Evolutionary conservation across 306 rosid genomes (phyloP).

Genomic region (Delonix regia): DNA sequence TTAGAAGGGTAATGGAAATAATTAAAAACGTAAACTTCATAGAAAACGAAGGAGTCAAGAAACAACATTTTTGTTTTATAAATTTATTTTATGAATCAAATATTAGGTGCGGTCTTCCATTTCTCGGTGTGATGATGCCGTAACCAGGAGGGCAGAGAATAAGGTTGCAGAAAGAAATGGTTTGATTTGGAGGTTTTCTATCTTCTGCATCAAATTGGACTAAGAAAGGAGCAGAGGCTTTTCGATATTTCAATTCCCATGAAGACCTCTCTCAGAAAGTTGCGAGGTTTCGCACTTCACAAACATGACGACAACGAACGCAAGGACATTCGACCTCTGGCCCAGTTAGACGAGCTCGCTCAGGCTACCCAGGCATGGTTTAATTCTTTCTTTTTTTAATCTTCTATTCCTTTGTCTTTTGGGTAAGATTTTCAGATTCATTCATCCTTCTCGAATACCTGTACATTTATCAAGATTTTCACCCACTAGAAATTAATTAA

Average conservation of each 20-base stretch:
- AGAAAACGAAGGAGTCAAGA: constrained; percentile 5
- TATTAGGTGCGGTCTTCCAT: neutral
- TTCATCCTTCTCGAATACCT: neutral
- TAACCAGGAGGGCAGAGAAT: constrained; percentile 24
- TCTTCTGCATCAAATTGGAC: neutral
- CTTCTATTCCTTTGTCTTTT: neutral
- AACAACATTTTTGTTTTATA: neutral
- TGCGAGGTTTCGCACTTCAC: constrained; percentile 62
- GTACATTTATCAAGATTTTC: neutral
- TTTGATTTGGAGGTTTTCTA: neutral
- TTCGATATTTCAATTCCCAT: constrained; percentile 24
- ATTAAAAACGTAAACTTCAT: neutral
- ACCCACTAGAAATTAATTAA: neutral
- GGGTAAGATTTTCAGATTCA: neutral
- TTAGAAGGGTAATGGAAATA: neutral
- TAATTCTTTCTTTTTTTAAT: neutral
- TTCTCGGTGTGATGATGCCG: constrained; percentile 12
- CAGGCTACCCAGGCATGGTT: constrained; percentile 65
- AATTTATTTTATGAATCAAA: neutral
- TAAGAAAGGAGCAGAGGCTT: neutral
- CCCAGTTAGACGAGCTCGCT: constrained; percentile 73
- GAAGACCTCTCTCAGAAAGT: constrained; percentile 73
- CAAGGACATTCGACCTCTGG: constrained; percentile 46
- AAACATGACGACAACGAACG: constrained; percentile 55
- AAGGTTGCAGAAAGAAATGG: constrained; percentile 24